Evolutionary conservation across 1,284 basidiomycete genomes (phyloP).

Genomic region (Leccinum pachyderme): DNA sequence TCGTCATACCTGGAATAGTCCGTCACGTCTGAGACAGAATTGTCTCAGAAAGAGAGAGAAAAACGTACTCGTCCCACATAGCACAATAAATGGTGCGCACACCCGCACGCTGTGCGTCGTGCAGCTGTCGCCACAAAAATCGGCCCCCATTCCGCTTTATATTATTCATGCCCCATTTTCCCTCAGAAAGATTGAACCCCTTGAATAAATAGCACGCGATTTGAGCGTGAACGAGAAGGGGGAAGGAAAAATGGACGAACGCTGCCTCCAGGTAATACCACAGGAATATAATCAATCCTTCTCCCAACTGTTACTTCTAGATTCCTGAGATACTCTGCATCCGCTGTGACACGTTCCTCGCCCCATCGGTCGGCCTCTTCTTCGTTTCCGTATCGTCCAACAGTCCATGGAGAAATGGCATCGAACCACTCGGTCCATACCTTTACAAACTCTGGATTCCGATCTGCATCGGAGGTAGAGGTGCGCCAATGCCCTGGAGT

Average conservation of each 20-base stretch:
- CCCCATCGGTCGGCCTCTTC: conserved; percentile 59
- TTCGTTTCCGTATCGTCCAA: conserved; percentile 60
- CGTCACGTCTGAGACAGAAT: neutral
- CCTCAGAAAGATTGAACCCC: conserved; percentile 67
- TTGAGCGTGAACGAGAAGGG: neutral
- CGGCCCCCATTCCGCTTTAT: conserved; percentile 65
- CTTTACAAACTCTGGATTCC: conserved; percentile 57
- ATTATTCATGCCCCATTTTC: conserved; percentile 65
- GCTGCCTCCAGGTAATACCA: conserved; percentile 72
- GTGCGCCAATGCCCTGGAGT: conserved; percentile 70
- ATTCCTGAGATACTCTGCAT: conserved; percentile 55
- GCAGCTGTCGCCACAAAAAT: conserved; percentile 74
- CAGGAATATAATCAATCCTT: conserved; percentile 72
- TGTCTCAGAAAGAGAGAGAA: neutral
- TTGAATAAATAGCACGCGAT: conserved; percentile 25
- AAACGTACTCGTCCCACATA: conserved; percentile 80
- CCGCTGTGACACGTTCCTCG: conserved; percentile 56
- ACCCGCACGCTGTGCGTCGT: conserved; percentile 59
- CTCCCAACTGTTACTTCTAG: conserved; percentile 46
- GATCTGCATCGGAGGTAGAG: conserved; percentile 61
- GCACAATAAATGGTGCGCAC: conserved; percentile 71
- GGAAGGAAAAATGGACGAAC: conserved; percentile 41
- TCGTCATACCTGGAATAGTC: conserved; percentile 62
- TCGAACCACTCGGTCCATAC: conserved; percentile 73
- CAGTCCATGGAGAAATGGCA: conserved; percentile 74